phyloP scores from a whole-genome alignment of 2,329 filamentous ascomycete species.

The Colletotrichum tamarilloi region DNA sequence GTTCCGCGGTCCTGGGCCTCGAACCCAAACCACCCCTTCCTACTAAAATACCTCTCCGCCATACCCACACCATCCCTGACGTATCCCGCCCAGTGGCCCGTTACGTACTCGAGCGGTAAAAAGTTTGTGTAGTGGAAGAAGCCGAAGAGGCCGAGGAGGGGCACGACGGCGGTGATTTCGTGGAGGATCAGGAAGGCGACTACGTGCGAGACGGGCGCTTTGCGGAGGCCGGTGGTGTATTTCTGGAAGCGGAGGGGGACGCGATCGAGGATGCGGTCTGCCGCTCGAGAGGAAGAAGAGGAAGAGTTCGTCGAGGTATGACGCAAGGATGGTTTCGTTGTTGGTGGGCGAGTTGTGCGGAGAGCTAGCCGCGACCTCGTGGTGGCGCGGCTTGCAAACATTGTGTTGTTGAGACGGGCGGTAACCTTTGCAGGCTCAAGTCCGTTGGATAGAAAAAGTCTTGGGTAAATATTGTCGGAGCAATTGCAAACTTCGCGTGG shows the following conservation, averaged over 20 bases:
- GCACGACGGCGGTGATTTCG: conserved; percentile 88
- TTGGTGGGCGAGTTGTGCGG: neutral
- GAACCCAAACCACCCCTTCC: conserved; percentile 85
- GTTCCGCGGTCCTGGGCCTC: conserved; percentile 48
- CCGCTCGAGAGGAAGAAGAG: conserved; percentile 42
- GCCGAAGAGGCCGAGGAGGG: conserved; percentile 78
- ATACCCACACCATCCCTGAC: conserved; percentile 73
- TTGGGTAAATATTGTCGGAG: no score
- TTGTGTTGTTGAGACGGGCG: neutral
- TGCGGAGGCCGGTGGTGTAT: conserved; percentile 76
- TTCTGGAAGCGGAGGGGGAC: conserved; percentile 75
- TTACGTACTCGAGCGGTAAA: conserved; percentile 70
- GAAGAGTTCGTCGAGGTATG: conserved; percentile 14
- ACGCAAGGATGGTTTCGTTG: neutral
- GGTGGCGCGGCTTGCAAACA: conserved; percentile 16
- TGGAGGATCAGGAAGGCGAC: conserved; percentile 90
- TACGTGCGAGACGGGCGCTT: conserved; percentile 84
- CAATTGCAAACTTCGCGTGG: no score
- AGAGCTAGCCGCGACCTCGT: neutral
- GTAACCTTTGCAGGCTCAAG: no score
- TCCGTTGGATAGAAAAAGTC: no score
- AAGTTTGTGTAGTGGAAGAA: conserved; percentile 84
- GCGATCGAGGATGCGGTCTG: conserved; percentile 59
- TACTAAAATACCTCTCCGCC: conserved; percentile 81
- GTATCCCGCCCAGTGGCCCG: conserved; percentile 60